Evolutionary conservation across 2,329 filamentous ascomycete genomes (phyloP).

Genomic region (Exophiala sideris): DNA sequence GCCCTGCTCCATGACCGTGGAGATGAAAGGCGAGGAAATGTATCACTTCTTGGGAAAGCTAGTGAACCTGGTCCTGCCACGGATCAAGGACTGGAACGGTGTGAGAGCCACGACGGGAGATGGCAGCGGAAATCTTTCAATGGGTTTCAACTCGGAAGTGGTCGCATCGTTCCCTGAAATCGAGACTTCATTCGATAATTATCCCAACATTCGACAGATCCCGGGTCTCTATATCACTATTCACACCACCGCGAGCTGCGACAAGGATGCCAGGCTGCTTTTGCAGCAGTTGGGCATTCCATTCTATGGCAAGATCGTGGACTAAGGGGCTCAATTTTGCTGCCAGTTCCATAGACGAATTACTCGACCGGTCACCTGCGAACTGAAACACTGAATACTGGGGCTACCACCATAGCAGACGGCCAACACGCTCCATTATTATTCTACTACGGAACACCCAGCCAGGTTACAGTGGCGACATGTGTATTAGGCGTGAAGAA

Average conservation of each 20-base stretch:
- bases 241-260: slow-evolving; percentile 78
- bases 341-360: neutral
- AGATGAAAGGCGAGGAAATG: slow-evolving; percentile 74
- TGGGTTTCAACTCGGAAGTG: slow-evolving; percentile 72
- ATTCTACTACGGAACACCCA: too few species aligned
- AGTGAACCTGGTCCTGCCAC: slow-evolving; percentile 84
- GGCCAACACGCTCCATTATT: too few species aligned
- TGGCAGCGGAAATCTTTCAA: slow-evolving; percentile 78
- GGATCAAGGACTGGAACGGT: slow-evolving; percentile 94
- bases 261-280: slow-evolving; percentile 78
- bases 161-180: slow-evolving; percentile 89
- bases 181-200: slow-evolving; percentile 53
- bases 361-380: neutral
- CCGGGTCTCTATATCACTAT: slow-evolving; percentile 80
- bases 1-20: slow-evolving; percentile 67
- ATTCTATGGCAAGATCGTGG: slow-evolving; percentile 71
- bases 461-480: too few species aligned
- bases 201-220: slow-evolving; percentile 47
- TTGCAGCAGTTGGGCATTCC: slow-evolving; percentile 70
- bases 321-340: slow-evolving; percentile 37
- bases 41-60: slow-evolving; percentile 89
- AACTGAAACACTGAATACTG: neutral
- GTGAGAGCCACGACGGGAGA: slow-evolving; percentile 76
- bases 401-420: too few species aligned
- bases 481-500: too few species aligned